Conservation (phyloP, 257 asterid species). For the Scutellaria galericulata region DNA sequence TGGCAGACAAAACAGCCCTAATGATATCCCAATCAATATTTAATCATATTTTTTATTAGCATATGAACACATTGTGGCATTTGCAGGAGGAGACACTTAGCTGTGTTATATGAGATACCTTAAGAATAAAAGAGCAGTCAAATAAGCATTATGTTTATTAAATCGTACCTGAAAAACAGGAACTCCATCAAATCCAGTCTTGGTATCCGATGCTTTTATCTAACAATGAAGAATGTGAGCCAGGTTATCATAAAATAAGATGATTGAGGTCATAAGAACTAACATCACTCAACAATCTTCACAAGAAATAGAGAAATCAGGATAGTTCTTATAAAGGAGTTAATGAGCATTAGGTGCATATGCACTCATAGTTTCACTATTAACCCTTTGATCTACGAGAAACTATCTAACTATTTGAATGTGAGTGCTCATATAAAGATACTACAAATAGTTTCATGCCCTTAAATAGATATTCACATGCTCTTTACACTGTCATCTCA, state of each 20-base stretch:
- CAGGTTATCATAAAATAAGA: slow-evolving; percentile 20
- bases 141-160: neutral
- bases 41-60: neutral
- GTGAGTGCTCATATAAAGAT: neutral
- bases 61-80: neutral
- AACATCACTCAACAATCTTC: slow-evolving; percentile 17
- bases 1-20: neutral
- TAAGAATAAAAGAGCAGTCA: neutral
- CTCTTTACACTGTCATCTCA: neutral
- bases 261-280: slow-evolving; percentile 22
- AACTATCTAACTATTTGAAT: neutral
- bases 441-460: neutral
- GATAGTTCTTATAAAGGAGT: slow-evolving; percentile 12
- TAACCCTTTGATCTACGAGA: neutral
- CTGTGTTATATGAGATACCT: neutral
- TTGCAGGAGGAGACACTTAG: neutral
- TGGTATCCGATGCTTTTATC: slow-evolving; percentile 68
- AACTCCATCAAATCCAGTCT: slow-evolving; percentile 92
- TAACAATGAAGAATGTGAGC: slow-evolving; percentile 41
- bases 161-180: slow-evolving; percentile 90
- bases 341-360: neutral
- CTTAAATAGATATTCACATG: neutral
- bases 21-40: neutral
- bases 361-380: neutral
- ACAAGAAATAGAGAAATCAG: neutral